Evolutionary conservation across 2,329 filamentous ascomycete species (phyloP).

Genomic region (Fusarium sp.): DNA sequence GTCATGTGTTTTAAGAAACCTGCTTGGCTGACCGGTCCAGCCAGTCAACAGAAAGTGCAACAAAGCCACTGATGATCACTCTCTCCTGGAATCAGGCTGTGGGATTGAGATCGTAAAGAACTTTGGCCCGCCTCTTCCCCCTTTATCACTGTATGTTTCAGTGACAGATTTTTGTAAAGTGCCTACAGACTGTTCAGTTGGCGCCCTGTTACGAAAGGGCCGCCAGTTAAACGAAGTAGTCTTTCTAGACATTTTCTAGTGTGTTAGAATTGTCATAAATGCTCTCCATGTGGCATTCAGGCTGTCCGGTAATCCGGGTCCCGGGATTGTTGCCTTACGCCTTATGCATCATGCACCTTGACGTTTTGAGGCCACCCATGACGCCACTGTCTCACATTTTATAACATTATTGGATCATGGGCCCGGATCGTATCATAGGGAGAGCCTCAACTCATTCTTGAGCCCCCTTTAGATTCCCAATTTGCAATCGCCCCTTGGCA

Average conservation of each 20-base stretch:
- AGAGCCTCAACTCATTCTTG: background rate
- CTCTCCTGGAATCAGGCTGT: background rate
- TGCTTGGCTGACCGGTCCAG: background rate
- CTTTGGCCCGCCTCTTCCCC: background rate
- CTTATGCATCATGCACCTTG: background rate
- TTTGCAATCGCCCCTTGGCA: background rate
- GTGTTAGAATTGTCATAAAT: background rate
- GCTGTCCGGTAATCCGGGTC: background rate
- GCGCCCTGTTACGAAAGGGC: no score
- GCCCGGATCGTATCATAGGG: no score
- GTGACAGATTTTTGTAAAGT: background rate
- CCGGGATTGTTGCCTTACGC: background rate
- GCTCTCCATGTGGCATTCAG: background rate
- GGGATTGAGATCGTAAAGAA: background rate
- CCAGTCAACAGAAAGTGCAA: background rate
- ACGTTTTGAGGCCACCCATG: background rate
- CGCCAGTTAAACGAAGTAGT: no score
- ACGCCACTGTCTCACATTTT: background rate
- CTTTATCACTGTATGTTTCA: background rate
- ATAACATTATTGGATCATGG: background rate
- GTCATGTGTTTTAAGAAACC: background rate
- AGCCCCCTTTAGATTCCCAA: background rate
- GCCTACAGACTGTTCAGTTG: no score
- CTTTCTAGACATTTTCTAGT: background rate
- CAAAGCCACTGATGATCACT: background rate